phyloP scores from a whole-genome alignment of 768 basidiomycete genomes.

The Lyophyllum decastes region DNA sequence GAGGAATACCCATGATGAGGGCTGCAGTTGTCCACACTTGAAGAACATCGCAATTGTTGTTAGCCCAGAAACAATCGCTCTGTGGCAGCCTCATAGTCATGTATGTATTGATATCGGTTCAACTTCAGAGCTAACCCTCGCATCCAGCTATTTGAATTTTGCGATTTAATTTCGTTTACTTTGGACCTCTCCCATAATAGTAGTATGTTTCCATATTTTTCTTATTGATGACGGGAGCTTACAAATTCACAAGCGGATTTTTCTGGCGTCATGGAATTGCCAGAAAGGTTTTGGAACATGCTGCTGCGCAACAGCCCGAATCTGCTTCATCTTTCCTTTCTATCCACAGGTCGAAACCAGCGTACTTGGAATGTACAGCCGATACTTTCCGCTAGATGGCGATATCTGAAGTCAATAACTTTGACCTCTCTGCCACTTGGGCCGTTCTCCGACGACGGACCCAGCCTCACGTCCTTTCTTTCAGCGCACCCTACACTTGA shows the following conservation, averaged over 20 bases:
- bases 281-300: neutral
- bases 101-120: too few relatives aligned
- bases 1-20: neutral
- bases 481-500: neutral
- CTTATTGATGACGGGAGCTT: neutral
- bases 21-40: neutral
- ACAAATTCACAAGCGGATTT: neutral
- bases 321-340: neutral
- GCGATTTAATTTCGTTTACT: neutral
- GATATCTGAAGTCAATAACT: neutral
- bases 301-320: neutral
- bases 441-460: neutral
- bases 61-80: too few relatives aligned
- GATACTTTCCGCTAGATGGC: neutral
- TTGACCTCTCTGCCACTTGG: neutral
- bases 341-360: neutral
- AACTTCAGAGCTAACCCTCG: neutral
- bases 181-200: neutral
- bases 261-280: neutral
- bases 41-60: neutral
- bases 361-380: neutral
- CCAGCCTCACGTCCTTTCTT: neutral
- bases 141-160: neutral
- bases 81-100: too few relatives aligned
- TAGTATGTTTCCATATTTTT: neutral